Percentiles rank a stretch among this genome's conserved stretches.
Evolutionary conservation across 2,329 filamentous ascomycete genomes (phyloP).

Genomic region (Ascochyta lentis): DNA sequence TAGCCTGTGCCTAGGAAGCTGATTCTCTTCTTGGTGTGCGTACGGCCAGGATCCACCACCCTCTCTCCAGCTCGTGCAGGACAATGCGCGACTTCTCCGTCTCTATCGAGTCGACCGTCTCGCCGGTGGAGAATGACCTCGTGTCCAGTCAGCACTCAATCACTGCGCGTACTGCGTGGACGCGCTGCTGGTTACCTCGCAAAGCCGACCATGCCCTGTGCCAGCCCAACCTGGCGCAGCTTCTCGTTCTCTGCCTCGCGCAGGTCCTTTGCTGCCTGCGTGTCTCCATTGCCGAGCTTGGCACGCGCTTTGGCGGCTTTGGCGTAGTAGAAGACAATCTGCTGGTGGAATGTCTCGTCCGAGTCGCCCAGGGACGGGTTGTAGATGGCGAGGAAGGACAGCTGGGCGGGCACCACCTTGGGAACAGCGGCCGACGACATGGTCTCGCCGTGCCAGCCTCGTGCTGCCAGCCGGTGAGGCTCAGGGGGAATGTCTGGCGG

Average conservation of each 20-base stretch:
- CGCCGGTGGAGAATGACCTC: constrained; percentile 72
- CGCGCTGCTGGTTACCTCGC: constrained; percentile 60
- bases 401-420: constrained; percentile 74
- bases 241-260: constrained; percentile 80
- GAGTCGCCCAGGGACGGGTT: constrained; percentile 79
- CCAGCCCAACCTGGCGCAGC: constrained; percentile 90
- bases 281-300: constrained; percentile 35
- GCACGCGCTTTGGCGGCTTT: constrained; percentile 40
- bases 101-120: constrained; percentile 82
- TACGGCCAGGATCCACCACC: constrained; percentile 96
- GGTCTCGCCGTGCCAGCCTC: background rate
- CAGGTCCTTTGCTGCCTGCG: constrained; percentile 46
- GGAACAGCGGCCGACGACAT: constrained; percentile 25
- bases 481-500: background rate
- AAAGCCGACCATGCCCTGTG: constrained; percentile 96
- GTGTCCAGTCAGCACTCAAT: constrained; percentile 14
- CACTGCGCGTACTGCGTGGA: constrained; percentile 19
- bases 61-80: constrained; percentile 82
- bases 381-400: constrained; percentile 93
- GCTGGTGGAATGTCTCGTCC: constrained; percentile 76
- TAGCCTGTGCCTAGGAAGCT: background rate
- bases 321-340: constrained; percentile 94
- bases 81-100: constrained; percentile 88
- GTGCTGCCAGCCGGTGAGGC: background rate
- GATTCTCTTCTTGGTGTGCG: constrained; percentile 39